These are phyloP conservation scores for Nepenthes alata DNA, from an alignment of 179 eudicot genomes.

Conservation along the genomic window DNA sequence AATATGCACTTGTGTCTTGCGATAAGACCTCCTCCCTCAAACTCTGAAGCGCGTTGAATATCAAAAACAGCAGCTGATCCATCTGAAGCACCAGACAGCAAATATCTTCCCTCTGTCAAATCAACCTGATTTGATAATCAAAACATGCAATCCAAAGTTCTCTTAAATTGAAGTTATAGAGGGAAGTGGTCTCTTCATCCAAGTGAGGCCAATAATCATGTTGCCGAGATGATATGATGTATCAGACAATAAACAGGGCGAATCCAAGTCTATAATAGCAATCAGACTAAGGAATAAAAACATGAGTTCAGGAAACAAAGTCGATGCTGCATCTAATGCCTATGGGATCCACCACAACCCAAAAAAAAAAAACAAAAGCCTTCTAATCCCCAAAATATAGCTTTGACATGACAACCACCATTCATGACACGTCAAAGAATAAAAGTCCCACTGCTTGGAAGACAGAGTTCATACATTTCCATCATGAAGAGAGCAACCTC, in stretches of 20 bases:
- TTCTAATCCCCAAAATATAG: too few relatives aligned
- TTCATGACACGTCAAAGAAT: not conserved
- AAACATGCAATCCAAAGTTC: slow-evolving; percentile 20
- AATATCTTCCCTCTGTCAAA: slow-evolving; percentile 95
- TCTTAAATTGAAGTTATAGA: slow-evolving; percentile 7
- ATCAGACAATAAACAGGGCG: too few relatives aligned
- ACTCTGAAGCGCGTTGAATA: slow-evolving; percentile 59
- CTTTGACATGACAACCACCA: too few relatives aligned
- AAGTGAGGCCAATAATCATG: too few relatives aligned
- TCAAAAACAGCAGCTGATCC: slow-evolving; percentile 82
- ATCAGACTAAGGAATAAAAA: too few relatives aligned
- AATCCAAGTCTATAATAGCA: too few relatives aligned
- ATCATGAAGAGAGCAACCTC: not conserved
- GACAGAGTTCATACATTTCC: not conserved
- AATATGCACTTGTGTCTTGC: slow-evolving; percentile 58
- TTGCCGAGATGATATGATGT: too few relatives aligned
- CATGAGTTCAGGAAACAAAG: too few relatives aligned
- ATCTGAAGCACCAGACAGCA: slow-evolving; percentile 82
- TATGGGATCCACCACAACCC: too few relatives aligned
- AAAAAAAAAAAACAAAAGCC: too few relatives aligned
- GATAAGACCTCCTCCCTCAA: slow-evolving; percentile 44
- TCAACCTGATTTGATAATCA: slow-evolving; percentile 83
- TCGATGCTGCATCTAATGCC: too few relatives aligned
- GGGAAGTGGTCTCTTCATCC: not conserved
- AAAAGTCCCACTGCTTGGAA: not conserved